phyloP scores from a whole-genome alignment of 106 monocot species.

The Triglochin maritima region DNA sequence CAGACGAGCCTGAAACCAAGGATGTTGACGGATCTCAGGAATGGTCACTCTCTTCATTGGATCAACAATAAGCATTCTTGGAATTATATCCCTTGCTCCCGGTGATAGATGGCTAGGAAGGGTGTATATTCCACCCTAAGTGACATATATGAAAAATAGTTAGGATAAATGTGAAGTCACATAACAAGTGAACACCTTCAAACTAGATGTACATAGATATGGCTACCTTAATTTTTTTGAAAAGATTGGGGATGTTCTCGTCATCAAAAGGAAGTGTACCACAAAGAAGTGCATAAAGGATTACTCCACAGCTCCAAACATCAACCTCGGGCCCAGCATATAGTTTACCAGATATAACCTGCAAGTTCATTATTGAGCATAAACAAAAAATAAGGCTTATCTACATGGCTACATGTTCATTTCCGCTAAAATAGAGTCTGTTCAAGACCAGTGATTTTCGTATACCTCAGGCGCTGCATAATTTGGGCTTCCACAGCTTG shows the following conservation, averaged over 20 bases:
- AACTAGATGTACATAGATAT: neutral
- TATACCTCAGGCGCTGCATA: conserved; percentile 31
- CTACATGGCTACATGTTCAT: neutral
- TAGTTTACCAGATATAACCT: conserved; percentile 28
- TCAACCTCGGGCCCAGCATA: conserved; percentile 31
- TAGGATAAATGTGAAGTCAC: neutral
- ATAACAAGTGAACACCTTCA: neutral
- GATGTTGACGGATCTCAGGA: conserved; percentile 23
- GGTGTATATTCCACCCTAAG: conserved; percentile 23
- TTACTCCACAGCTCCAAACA: conserved; percentile 30
- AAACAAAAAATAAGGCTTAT: neutral
- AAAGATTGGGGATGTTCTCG: conserved; percentile 25
- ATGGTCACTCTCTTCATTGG: conserved; percentile 28
- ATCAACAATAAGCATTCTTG: conserved; percentile 27
- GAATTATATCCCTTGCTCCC: conserved; percentile 28
- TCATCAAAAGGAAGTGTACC: conserved; percentile 26
- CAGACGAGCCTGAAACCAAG: conserved; percentile 28
- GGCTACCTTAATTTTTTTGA: conserved; percentile 22
- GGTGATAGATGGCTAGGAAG: conserved; percentile 22
- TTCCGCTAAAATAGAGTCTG: neutral
- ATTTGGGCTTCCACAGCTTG: conserved; percentile 29
- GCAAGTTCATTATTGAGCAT: neutral
- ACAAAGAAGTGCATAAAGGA: conserved; percentile 24
- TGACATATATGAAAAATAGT: neutral
- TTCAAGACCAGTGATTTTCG: neutral